Base-by-base conservation (phyloP, 805 yeast genomes). In the Teunomyces pallodes region DNA sequence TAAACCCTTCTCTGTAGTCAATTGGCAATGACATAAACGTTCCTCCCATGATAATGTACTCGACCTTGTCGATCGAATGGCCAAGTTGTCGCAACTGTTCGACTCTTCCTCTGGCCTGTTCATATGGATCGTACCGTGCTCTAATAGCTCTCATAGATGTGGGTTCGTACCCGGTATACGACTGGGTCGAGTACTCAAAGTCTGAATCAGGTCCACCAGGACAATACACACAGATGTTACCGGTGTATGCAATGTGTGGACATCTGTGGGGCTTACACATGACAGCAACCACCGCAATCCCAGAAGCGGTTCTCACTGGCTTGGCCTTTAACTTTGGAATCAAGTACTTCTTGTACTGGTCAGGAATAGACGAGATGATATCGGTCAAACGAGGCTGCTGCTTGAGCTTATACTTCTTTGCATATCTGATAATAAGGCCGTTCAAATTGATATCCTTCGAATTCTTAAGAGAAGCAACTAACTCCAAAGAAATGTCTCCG, bases 171-270 rank as follows among this genome's bases (percentile, higher is more conserved):
- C 99, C 99, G 0, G 99, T 94, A 62, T 94, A 94, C 3, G 97
- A 90, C 70, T 94, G 99, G 3, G 99, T 94, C 1, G 97, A 89
- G 68, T 94, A 94, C 65, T 94, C 99, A 63, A 94, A 94, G 70
- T 94, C 99, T 1, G 96, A 86, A 66, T 94, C 99, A 3, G 99
- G 99, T 2, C 99, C 99, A 51, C 99, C 99, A 4, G 99, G 99
- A 72, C 99, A 94, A 65, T 87, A 94, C 9, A 94, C 99, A 74
- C 99, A 94, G 53, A 94, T 94, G 63, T 94, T 94, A 52, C 99
- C 99, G 0, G 99, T 94, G 66, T 94, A 94, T 16, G 99, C 98
- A 59, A 94, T 94, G 68, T 94, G 99, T 26, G 99, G 99, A 69
- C 99, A 94, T 72, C 99, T 80, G 67, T 94, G 99, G 2, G 99